These are phyloP conservation scores for Glycine soja DNA, from an alignment of 306 rosid species.

Conservation along the genomic window DNA sequence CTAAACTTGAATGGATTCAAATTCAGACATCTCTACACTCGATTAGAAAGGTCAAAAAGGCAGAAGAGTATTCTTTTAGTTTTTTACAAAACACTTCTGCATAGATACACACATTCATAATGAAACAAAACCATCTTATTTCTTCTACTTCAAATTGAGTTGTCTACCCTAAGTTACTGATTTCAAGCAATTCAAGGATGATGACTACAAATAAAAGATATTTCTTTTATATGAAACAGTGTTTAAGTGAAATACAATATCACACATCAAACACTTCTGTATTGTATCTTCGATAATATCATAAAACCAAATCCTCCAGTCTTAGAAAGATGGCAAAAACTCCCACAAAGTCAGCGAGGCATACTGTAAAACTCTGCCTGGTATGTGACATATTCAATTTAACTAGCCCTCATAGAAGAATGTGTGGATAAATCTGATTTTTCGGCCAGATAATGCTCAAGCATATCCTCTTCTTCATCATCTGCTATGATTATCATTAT, in stretches of 20 bases:
- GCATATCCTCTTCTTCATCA: conserved; percentile 96
- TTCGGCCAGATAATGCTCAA: conserved; percentile 96
- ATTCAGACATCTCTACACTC: not conserved
- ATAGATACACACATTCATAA: not conserved
- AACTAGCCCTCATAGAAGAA: conserved; percentile 66
- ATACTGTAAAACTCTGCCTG: conserved; percentile 19
- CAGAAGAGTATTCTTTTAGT: not conserved
- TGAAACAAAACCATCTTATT: conserved; percentile 43
- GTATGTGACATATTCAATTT: conserved; percentile 41
- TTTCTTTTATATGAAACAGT: conserved; percentile 21
- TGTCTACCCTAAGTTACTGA: conserved; percentile 24
- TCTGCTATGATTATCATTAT: conserved; percentile 56
- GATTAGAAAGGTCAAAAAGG: not conserved
- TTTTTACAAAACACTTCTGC: not conserved
- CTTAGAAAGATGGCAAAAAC: conserved; percentile 35
- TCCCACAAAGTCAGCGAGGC: conserved; percentile 23
- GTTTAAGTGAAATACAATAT: conserved; percentile 42
- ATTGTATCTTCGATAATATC: conserved; percentile 21
- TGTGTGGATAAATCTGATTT: conserved; percentile 75
- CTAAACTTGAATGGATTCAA: not conserved
- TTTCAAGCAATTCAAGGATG: conserved; percentile 39
- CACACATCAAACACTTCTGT: conserved; percentile 40
- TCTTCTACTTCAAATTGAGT: conserved; percentile 10
- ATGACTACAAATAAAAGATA: conserved; percentile 17
- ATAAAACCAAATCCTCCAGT: conserved; percentile 34